A percentile compares a stretch with the other conserved stretches of the same genome.
These are phyloP conservation scores for Collybia mongolica DNA, from an alignment of 768 basidiomycete genomes.

Conservation along the genomic window DNA sequence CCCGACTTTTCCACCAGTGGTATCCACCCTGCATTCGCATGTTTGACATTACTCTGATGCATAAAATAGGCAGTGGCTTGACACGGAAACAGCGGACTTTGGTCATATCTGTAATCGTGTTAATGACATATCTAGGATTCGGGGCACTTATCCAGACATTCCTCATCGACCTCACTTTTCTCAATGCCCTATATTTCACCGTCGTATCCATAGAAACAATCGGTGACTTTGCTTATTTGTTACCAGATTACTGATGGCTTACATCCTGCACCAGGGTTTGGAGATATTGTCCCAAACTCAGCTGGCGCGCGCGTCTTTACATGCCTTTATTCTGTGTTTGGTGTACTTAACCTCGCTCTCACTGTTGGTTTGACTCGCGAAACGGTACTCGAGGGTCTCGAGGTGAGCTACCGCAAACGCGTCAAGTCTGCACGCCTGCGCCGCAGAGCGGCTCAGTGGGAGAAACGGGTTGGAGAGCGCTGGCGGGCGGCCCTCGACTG, in stretches of 20 bases:
- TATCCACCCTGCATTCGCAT: conserved; percentile 21
- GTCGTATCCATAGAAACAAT: conserved; percentile 72
- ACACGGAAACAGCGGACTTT: conserved; percentile 78
- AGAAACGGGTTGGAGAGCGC: conserved; percentile 44
- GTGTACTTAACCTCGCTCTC: conserved; percentile 63
- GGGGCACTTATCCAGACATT: conserved; percentile 62
- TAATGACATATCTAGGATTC: conserved; percentile 72
- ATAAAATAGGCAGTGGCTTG: conserved; percentile 66
- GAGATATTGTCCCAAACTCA: conserved; percentile 62
- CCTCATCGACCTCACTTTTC: conserved; percentile 55
- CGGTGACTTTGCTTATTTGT: conserved; percentile 27
- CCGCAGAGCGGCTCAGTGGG: conserved; percentile 39
- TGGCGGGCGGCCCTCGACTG: conserved; percentile 66
- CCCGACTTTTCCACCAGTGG: conserved; percentile 66
- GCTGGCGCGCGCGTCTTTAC: conserved; percentile 57
- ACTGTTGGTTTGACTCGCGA: conserved; percentile 67
- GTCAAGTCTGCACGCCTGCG: conserved; percentile 43
- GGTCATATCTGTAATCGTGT: conserved; percentile 73
- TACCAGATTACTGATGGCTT: conserved; percentile 1
- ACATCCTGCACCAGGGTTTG: conserved; percentile 50
- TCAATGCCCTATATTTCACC: conserved; percentile 78
- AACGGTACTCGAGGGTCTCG: conserved; percentile 69
- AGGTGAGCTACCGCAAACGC: conserved; percentile 62
- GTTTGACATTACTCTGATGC: not conserved
- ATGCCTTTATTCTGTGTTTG: conserved; percentile 55